A percentile compares a stretch with the other conserved stretches of the same genome.
Evolutionary conservation across 805 yeast genomes (phyloP).

Genomic region (Saccharomycopsis sp.): DNA sequence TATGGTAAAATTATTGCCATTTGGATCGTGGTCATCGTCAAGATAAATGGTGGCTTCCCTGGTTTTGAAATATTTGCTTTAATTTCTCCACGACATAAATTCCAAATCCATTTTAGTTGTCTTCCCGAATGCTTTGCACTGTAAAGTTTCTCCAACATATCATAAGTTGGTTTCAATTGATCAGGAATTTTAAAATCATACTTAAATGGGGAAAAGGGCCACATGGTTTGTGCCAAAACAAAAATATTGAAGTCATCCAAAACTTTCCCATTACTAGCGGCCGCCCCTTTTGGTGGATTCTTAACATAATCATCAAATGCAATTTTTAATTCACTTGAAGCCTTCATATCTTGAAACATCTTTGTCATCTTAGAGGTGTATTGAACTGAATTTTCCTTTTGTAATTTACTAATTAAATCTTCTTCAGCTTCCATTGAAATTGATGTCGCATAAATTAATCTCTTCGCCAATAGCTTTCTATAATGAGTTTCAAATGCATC

Average conservation of each 20-base stretch:
- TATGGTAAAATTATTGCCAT: conserved; percentile 81
- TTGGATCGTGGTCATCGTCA: conserved; percentile 80
- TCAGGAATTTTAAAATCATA: conserved; percentile 54
- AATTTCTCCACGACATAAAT: conserved; percentile 84
- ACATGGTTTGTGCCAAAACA: conserved; percentile 80
- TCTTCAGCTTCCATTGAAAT: conserved; percentile 79
- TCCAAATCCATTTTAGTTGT: conserved; percentile 93
- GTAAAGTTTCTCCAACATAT: conserved; percentile 63
- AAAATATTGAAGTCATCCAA: conserved; percentile 59
- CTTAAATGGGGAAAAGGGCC: conserved; percentile 61
- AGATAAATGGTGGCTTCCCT: conserved; percentile 72
- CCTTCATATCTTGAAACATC: conserved; percentile 91
- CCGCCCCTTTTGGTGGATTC: conserved; percentile 29
- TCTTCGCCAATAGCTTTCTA: conserved; percentile 79
- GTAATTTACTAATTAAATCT: conserved; percentile 73
- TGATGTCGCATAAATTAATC: conserved; percentile 82
- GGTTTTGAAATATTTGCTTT: conserved; percentile 78
- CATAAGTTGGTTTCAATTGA: conserved; percentile 56
- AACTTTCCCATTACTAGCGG: conserved; percentile 28
- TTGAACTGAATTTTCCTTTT: conserved; percentile 84
- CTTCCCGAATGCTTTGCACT: conserved; percentile 76
- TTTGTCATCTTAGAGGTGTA: conserved; percentile 90
- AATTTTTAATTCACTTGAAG: conserved; percentile 69
- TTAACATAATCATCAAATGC: conserved; percentile 44
- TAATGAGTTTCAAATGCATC: conserved; percentile 94